Percentiles rank a stretch among this genome's conserved stretches.
phyloP scores from a whole-genome alignment of 768 basidiomycete genomes.

The Leccinum disarticulatum region DNA sequence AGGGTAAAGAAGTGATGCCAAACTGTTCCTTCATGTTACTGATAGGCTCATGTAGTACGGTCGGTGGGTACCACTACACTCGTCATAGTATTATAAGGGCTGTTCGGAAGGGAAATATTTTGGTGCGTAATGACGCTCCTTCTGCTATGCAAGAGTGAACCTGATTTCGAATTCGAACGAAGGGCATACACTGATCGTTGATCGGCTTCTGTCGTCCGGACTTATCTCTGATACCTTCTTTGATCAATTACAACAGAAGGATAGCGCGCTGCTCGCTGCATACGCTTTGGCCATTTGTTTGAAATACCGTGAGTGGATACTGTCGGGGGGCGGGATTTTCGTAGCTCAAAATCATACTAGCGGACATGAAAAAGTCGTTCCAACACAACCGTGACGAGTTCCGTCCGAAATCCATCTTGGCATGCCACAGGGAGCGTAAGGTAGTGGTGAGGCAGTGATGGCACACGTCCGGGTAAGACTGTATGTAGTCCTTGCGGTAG shows the following conservation, averaged over 20 bases:
- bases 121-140: slow-evolving; percentile 23
- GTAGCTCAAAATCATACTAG: slow-evolving; percentile 4
- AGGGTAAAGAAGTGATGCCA: too few species aligned
- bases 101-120: too few species aligned
- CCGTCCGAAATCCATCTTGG: neutral
- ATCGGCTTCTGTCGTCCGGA: neutral
- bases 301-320: slow-evolving; percentile 6
- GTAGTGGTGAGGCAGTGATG: too few species aligned
- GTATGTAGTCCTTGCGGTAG: too few species aligned
- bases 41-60: too few species aligned
- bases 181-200: neutral
- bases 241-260: slow-evolving; percentile 12
- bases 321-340: too few species aligned
- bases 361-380: slow-evolving; percentile 10
- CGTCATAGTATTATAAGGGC: too few species aligned
- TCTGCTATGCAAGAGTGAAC: slow-evolving; percentile 22
- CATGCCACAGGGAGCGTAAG: slow-evolving; percentile 10
- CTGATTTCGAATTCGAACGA: neutral
- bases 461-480: too few species aligned
- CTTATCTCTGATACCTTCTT: slow-evolving; percentile 12
- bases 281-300: slow-evolving; percentile 21
- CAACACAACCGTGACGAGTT: too few species aligned
- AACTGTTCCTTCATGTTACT: too few species aligned
- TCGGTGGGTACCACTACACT: too few species aligned
- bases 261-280: slow-evolving; percentile 19